Percentiles rank a stretch among this genome's conserved stretches.
Conservation (phyloP, 805 yeast species). For the Cyberlindnera euphorbiae region DNA sequence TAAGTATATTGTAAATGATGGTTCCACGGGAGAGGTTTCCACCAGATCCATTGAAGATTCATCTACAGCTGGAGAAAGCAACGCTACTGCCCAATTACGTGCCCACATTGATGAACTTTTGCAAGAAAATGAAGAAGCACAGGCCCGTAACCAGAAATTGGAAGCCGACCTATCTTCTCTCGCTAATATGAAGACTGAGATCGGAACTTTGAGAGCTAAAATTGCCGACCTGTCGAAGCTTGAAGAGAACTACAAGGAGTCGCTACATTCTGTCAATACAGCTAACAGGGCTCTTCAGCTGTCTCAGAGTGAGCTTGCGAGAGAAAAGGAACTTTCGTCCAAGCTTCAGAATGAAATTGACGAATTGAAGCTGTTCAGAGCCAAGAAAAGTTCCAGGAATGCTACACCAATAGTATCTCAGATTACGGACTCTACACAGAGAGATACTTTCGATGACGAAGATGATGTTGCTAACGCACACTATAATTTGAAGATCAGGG, state of each 20-base stretch:
- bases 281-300: conserved; percentile 69
- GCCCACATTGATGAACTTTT: conserved; percentile 53
- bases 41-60: conserved; percentile 6
- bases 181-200: conserved; percentile 19
- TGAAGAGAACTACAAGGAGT: conserved; percentile 67
- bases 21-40: conserved; percentile 16
- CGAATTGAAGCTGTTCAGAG: conserved; percentile 54
- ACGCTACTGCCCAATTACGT: conserved; percentile 35
- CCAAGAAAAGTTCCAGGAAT: conserved; percentile 31
- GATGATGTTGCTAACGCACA: conserved; percentile 44
- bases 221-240: conserved; percentile 35
- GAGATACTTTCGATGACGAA: conserved; percentile 23
- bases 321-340: conserved; percentile 51
- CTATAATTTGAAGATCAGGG: conserved; percentile 71
- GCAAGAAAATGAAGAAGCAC: conserved; percentile 40
- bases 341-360: conserved; percentile 62
- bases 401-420: conserved; percentile 24
- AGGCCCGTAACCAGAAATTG: conserved; percentile 29
- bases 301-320: conserved; percentile 67
- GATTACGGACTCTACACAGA: conserved; percentile 19
- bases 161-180: conserved; percentile 28
- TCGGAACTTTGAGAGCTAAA: conserved; percentile 27
- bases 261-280: conserved; percentile 66
- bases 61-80: neutral
- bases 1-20: conserved; percentile 21